phyloP scores from a whole-genome alignment of 257 asterid species.

The Jacaranda mimosifolia region DNA sequence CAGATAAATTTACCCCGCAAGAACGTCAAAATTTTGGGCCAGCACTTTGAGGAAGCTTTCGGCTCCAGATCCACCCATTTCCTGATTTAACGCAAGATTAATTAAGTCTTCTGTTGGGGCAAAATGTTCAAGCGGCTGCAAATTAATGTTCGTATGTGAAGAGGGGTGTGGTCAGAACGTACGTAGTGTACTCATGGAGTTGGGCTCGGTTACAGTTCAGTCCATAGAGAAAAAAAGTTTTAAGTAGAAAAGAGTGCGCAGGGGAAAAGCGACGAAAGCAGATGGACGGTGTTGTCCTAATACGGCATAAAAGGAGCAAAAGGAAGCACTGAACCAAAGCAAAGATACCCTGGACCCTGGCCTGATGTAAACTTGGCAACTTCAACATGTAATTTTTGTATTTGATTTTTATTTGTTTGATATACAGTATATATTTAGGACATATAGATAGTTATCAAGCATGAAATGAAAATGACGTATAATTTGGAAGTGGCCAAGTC shows the following conservation, averaged over 20 bases:
- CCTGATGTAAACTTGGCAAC: neutral
- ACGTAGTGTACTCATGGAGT: neutral
- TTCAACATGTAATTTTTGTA: neutral
- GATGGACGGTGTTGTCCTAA: conserved; percentile 40
- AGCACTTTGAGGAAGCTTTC: conserved; percentile 69
- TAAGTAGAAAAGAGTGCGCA: neutral
- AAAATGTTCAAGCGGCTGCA: neutral
- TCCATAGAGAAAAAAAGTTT: neutral
- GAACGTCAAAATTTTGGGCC: conserved; percentile 65
- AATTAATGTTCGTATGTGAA: neutral
- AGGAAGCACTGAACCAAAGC: neutral
- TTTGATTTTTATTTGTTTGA: neutral
- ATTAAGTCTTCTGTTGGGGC: neutral
- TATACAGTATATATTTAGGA: too few species aligned
- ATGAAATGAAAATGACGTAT: too few species aligned
- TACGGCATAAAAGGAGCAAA: conserved; percentile 11
- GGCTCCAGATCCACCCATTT: conserved; percentile 60
- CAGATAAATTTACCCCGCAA: conserved; percentile 65
- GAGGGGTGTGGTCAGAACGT: neutral
- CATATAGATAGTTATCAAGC: too few species aligned
- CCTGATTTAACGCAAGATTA: neutral
- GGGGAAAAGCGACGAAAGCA: neutral
- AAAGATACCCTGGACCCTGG: neutral
- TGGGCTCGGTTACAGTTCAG: neutral
- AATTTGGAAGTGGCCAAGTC: too few species aligned